Percentiles rank a stretch among this genome's conserved stretches.
Evolutionary conservation across 768 basidiomycete species (phyloP).

Genomic region (Termitomyces sp.): DNA sequence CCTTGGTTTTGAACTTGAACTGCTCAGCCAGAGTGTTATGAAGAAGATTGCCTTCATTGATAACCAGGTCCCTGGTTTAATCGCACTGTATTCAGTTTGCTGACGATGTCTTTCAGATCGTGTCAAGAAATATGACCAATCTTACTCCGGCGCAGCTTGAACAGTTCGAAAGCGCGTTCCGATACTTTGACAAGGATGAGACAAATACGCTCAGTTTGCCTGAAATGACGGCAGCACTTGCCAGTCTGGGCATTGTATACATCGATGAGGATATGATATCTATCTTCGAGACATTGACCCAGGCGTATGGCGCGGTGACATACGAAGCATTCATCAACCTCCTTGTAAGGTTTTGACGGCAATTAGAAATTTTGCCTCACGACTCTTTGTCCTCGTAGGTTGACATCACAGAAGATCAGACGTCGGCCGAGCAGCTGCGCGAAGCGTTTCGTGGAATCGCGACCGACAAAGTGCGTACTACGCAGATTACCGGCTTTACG

Average conservation of each 20-base stretch:
- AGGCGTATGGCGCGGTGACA: conserved; percentile 82
- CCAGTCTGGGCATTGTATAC: conserved; percentile 91
- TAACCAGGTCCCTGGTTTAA: conserved; percentile 64
- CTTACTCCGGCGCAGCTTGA: conserved; percentile 93
- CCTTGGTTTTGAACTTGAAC: conserved; percentile 81
- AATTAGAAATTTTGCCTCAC: conserved; percentile 1
- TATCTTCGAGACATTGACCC: conserved; percentile 74
- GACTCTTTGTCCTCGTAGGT: conserved; percentile 44
- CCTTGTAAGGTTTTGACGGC: conserved; percentile 48
- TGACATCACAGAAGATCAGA: conserved; percentile 94
- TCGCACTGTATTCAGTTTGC: background rate
- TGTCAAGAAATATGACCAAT: conserved; percentile 91
- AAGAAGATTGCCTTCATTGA: conserved; percentile 96
- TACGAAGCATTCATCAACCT: conserved; percentile 95
- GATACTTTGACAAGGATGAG: conserved; percentile 94
- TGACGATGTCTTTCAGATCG: conserved; percentile 51
- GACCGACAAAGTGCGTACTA: conserved; percentile 65
- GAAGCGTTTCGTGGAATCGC: conserved; percentile 93
- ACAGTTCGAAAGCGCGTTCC: conserved; percentile 95
- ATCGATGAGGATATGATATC: conserved; percentile 85
- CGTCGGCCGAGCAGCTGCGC: conserved; percentile 84
- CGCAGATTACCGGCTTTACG: background rate
- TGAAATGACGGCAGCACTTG: conserved; percentile 92
- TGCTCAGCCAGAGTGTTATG: conserved; percentile 71
- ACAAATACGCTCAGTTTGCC: conserved; percentile 80